phyloP scores from a whole-genome alignment of 768 basidiomycete species.

The Termitomyces sp. region DNA sequence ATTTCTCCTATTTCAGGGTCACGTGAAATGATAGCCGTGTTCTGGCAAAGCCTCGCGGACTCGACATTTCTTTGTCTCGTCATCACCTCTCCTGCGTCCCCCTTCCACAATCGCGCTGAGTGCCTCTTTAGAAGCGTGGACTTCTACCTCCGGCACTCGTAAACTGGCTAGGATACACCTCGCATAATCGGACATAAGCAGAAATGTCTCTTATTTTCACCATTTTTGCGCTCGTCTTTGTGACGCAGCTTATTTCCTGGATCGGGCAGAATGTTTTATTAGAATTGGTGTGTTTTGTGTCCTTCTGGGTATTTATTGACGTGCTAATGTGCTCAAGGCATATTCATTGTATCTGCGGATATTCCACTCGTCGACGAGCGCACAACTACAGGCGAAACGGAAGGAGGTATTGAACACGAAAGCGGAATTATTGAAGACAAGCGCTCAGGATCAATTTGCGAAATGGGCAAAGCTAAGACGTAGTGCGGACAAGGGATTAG shows the following conservation, averaged over 20 bases:
- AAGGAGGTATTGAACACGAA: constrained; percentile 74
- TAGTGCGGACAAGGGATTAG: constrained; percentile 86
- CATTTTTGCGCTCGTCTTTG: constrained; percentile 76
- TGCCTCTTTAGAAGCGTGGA: constrained; percentile 9
- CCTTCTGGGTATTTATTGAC: not conserved
- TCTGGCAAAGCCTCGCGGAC: constrained; percentile 2
- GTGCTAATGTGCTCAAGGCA: constrained; percentile 37
- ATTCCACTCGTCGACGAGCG: constrained; percentile 50
- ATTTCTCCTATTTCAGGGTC: not conserved
- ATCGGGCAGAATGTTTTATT: constrained; percentile 81
- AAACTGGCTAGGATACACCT: constrained; percentile 8
- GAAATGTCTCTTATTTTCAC: constrained; percentile 75
- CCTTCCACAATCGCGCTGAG: constrained; percentile 9
- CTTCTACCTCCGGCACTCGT: constrained; percentile 1
- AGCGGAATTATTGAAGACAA: constrained; percentile 82
- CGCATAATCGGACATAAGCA: constrained; percentile 6
- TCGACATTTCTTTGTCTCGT: constrained; percentile 12
- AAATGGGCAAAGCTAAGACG: constrained; percentile 95
- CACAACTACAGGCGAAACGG: constrained; percentile 70
- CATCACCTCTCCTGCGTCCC: constrained; percentile 12
- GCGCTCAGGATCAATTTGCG: constrained; percentile 95
- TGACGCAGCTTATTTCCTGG: constrained; percentile 85
- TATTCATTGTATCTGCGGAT: constrained; percentile 67
- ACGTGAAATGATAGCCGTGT: not conserved
- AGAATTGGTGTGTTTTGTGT: constrained; percentile 56